Evolutionary conservation across 2,329 filamentous ascomycete species (phyloP).

Genomic region (Calonectria hawksworthii): DNA sequence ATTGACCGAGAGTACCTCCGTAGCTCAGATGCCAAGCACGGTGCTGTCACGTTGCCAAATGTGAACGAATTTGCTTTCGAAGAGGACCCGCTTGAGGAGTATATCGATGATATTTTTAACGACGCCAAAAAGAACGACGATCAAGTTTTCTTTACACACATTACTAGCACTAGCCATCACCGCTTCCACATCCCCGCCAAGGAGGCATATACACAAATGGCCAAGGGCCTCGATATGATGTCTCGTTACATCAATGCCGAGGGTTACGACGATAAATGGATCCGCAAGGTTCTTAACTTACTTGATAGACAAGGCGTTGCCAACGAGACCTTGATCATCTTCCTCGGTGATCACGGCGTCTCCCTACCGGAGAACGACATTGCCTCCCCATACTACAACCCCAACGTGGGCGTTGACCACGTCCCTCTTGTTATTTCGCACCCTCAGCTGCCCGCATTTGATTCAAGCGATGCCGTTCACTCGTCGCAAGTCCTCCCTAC

Average conservation of each 20-base stretch:
- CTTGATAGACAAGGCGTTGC: slow-evolving; percentile 50
- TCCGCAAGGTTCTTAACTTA: slow-evolving; percentile 28
- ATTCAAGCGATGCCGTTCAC: background rate
- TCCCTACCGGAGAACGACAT: slow-evolving; percentile 50
- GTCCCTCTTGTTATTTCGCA: background rate
- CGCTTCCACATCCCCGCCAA: background rate
- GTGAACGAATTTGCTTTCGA: background rate
- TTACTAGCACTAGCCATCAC: slow-evolving; percentile 1
- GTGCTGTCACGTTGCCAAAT: background rate
- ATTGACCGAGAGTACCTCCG: slow-evolving; percentile 49
- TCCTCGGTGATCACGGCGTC: slow-evolving; percentile 52
- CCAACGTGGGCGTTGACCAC: background rate
- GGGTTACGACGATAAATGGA: slow-evolving; percentile 4
- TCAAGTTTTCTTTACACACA: background rate
- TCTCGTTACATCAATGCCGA: background rate
- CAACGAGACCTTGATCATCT: slow-evolving; percentile 50
- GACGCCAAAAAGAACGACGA: background rate
- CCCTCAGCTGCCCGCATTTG: background rate
- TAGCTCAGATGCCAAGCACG: slow-evolving; percentile 36
- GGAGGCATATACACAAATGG: background rate
- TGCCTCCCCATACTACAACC: slow-evolving; percentile 37
- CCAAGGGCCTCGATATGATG: background rate
- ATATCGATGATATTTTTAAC: background rate
- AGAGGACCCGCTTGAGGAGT: background rate
- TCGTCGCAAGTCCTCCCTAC: background rate